Base-by-base conservation (phyloP, 768 basidiomycete genomes). In the Lentinula detonsa region DNA sequence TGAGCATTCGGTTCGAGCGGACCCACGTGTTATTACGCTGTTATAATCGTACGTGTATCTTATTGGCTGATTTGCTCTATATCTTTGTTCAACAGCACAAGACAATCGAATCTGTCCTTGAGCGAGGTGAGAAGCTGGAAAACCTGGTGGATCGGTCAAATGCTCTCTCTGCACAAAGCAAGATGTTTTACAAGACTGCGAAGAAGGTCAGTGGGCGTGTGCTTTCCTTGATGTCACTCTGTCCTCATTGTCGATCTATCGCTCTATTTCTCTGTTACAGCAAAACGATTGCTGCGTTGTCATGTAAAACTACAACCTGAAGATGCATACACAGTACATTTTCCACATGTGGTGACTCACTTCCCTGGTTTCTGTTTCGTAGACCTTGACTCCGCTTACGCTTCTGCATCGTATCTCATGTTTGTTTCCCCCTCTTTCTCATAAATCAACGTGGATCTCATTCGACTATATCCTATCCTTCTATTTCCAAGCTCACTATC, bases 111-210 rank as follows among this genome's bases (percentile, higher is more conserved):
- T 93, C 91, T 3, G 95, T 99, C 9, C 81, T 99, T 45, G 87
- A 95, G 72, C 86, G 97, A 11, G 97, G 97, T 48, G 96, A 98
- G 83, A 95, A 93, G 76, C 81, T 99, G 49, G 95, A 98, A 73
- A 93, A 93, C 72, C 79, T 98, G 8, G 96, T 98, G 11, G 95
- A 98, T 68, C 85, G 95, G 42, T 97, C 95, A 60, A 88, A 91
- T 69, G 88, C 89, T 37, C 75, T 98, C 59, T 93, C 93, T 42
- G 78, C 85, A 15, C 93, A 95, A 76, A 93, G 86, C 76, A 98
- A 98, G 86, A 91, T 93, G 89, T 99, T 99, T 72, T 98, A 98
- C 80, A 97, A 98, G 88, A 97, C 95, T 7, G 94, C 96, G 2
- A 98, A 98, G 90, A 96, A 95, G 90, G 95, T 94, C 59, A 3